Conservation (phyloP, 148 eudicot genomes). For the Rhododendron ferrugineum region DNA sequence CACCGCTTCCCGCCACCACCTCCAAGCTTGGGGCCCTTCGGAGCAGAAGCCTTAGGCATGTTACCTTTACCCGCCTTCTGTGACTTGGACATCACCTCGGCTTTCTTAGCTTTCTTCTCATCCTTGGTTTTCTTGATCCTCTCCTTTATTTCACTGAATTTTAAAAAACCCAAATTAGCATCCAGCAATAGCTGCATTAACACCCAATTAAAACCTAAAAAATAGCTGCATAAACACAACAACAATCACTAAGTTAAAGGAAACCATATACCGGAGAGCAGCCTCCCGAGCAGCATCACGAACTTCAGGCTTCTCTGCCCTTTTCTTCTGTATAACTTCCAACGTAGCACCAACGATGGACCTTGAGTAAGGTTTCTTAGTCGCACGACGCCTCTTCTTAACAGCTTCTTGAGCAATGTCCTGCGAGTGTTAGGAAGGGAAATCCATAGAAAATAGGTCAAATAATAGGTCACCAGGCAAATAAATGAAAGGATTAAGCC, state of each 20-base stretch:
- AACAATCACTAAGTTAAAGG: neutral
- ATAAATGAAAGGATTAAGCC: neutral
- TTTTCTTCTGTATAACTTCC: conserved; percentile 68
- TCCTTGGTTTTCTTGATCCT: conserved; percentile 69
- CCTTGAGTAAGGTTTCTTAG: conserved; percentile 72
- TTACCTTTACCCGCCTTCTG: conserved; percentile 37
- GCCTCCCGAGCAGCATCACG: conserved; percentile 77
- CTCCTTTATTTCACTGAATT: conserved; percentile 59
- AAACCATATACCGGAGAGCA: neutral
- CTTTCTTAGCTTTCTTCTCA: conserved; percentile 61
- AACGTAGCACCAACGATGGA: conserved; percentile 66
- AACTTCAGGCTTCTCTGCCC: conserved; percentile 61
- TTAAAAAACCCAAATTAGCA: neutral
- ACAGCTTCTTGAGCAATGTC: conserved; percentile 57
- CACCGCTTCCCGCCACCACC: conserved; percentile 71
- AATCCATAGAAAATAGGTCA: neutral
- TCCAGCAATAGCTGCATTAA: neutral
- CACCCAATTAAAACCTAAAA: no score
- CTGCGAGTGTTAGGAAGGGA: neutral
- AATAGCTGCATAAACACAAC: neutral
- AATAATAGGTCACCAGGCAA: neutral
- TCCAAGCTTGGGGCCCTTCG: conserved; percentile 57
- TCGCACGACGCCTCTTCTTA: conserved; percentile 67
- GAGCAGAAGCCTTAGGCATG: conserved; percentile 33
- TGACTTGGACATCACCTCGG: conserved; percentile 38